These are phyloP conservation scores for Cryptococcus sp. DNA, from an alignment of 1,284 basidiomycete species.

Conservation along the genomic window DNA sequence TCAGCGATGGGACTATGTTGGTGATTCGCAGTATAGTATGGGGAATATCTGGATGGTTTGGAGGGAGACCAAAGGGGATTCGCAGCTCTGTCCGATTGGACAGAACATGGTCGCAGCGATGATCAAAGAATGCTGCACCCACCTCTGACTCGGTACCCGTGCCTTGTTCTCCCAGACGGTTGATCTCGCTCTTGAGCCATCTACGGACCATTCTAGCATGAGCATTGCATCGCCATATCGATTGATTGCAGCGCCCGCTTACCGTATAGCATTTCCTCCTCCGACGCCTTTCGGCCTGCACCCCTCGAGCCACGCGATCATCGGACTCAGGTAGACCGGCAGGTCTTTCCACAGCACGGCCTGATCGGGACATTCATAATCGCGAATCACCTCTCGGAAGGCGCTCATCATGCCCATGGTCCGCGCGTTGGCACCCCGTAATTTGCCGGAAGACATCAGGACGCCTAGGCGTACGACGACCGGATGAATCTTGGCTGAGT, in stretches of 20 bases:
- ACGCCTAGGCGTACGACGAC: slow-evolving; percentile 49
- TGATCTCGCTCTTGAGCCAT: slow-evolving; percentile 95
- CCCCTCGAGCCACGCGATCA: slow-evolving; percentile 53
- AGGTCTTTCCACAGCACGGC: slow-evolving; percentile 52
- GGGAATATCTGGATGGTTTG: background rate
- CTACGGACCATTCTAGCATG: slow-evolving; percentile 69
- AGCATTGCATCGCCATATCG: slow-evolving; percentile 78
- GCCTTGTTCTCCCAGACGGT: slow-evolving; percentile 79
- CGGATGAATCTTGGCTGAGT: slow-evolving; percentile 45
- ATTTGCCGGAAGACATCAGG: slow-evolving; percentile 43
- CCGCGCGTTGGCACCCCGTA: slow-evolving; percentile 55
- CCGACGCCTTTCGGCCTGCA: slow-evolving; percentile 53
- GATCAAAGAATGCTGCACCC: slow-evolving; percentile 35
- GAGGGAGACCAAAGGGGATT: background rate
- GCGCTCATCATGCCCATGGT: slow-evolving; percentile 56
- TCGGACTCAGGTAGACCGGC: slow-evolving; percentile 49
- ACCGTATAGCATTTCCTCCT: slow-evolving; percentile 54
- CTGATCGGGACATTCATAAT: slow-evolving; percentile 48
- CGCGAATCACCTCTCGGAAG: slow-evolving; percentile 55
- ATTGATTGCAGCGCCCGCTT: slow-evolving; percentile 68
- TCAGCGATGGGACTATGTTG: background rate
- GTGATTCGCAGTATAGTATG: background rate
- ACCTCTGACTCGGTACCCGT: slow-evolving; percentile 79
- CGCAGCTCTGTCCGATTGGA: too few species aligned
- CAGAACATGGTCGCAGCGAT: too few species aligned